These are phyloP conservation scores for Microcyclosporella mali DNA, from an alignment of 2,329 filamentous ascomycete species.

Conservation along the genomic window DNA sequence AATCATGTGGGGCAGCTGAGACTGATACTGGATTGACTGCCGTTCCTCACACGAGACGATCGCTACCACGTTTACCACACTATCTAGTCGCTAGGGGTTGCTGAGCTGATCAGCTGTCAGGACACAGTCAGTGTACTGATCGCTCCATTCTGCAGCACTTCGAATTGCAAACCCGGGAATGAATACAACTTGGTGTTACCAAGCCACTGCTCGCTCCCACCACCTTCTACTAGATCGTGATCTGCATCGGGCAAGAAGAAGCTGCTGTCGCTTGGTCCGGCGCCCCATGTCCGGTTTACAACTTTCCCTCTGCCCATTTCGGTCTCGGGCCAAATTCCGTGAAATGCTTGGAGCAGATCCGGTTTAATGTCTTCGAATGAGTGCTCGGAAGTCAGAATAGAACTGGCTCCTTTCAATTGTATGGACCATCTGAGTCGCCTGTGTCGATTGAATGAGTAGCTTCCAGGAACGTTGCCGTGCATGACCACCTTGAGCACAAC, in stretches of 20 bases:
- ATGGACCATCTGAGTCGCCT: conserved; percentile 79
- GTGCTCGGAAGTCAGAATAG: conserved; percentile 65
- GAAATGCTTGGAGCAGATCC: conserved; percentile 23
- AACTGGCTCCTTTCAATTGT: conserved; percentile 38
- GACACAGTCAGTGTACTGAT: conserved; percentile 72
- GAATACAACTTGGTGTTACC: conserved; percentile 82
- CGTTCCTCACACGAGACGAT: background rate
- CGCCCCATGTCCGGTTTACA: conserved; percentile 33
- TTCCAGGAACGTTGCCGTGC: conserved; percentile 90
- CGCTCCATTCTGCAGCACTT: conserved; percentile 86
- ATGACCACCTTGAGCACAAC: conserved; percentile 89
- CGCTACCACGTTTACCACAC: too few relatives aligned
- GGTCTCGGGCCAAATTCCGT: conserved; percentile 52
- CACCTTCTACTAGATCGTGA: conserved; percentile 38
- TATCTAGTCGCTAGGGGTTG: too few relatives aligned
- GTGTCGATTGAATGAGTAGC: conserved; percentile 94
- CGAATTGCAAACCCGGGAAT: conserved; percentile 89
- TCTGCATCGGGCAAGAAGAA: conserved; percentile 31
- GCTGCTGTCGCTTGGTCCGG: conserved; percentile 27
- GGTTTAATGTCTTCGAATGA: conserved; percentile 63
- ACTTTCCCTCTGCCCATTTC: conserved; percentile 41
- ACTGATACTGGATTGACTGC: background rate
- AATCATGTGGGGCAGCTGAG: background rate
- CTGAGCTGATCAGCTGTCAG: conserved; percentile 7
- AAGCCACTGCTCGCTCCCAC: conserved; percentile 47